Evolutionary conservation across 345 rosid genomes (phyloP).

Genomic region (Stellera chamaejasme): DNA sequence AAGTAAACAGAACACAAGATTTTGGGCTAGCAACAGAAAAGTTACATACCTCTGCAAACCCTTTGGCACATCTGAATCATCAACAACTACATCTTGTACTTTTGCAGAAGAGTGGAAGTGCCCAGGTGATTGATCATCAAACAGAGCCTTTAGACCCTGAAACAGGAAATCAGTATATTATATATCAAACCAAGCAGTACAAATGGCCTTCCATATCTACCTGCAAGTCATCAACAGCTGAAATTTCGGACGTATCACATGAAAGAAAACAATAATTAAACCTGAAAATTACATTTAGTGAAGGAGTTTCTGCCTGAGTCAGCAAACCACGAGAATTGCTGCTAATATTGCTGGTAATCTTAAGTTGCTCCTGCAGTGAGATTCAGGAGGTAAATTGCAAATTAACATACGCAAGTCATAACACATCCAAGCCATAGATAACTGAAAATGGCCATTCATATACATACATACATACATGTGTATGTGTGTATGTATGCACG

Average conservation of each 20-base stretch:
- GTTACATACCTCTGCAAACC: conserved; percentile 28
- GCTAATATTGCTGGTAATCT: conserved; percentile 18
- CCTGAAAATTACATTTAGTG: conserved; percentile 31
- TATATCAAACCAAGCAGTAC: background rate
- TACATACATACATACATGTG: background rate
- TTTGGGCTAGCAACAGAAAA: no score
- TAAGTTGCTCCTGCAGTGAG: conserved; percentile 56
- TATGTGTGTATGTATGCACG: no score
- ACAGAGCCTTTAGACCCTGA: conserved; percentile 55
- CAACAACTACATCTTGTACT: conserved; percentile 15
- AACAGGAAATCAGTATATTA: conserved; percentile 6
- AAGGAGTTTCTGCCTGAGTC: conserved; percentile 32
- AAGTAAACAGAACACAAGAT: no score
- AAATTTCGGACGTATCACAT: background rate
- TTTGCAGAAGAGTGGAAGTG: conserved; percentile 15
- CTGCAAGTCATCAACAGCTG: background rate
- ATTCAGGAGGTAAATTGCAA: background rate
- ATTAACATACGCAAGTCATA: background rate
- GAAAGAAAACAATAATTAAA: background rate
- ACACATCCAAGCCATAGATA: background rate
- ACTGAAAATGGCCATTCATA: background rate
- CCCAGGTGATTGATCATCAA: conserved; percentile 19
- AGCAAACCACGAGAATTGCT: conserved; percentile 40
- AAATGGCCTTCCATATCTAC: background rate
- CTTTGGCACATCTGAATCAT: conserved; percentile 21